phyloP scores from a whole-genome alignment of 192 early-diverging fungal genomes.

The Gryganskiella cystojenkinii region DNA sequence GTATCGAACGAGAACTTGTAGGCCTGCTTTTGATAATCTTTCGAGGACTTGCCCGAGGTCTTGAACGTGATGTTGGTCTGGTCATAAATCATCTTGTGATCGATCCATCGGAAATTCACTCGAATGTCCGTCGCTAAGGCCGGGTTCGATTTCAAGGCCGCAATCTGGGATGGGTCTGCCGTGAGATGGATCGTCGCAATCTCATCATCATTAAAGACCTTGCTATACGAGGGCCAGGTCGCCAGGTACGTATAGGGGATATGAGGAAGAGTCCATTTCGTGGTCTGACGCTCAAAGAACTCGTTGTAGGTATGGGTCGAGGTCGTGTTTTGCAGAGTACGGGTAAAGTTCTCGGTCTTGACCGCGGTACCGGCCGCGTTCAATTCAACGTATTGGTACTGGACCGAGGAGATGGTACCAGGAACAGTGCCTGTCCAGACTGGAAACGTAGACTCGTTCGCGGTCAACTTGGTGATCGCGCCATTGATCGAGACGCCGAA shows the following conservation, averaged over 20 bases:
- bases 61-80: conserved; percentile 38
- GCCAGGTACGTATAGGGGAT: conserved; percentile 54
- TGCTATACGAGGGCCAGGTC: conserved; percentile 25
- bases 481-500: conserved; percentile 39
- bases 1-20: conserved; percentile 54
- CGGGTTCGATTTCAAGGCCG: conserved; percentile 35
- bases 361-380: conserved; percentile 1
- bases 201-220: conserved; percentile 48
- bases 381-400: conserved; percentile 30
- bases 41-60: conserved; percentile 54
- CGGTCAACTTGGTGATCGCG: conserved; percentile 14
- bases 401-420: conserved; percentile 3
- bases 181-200: conserved; percentile 51
- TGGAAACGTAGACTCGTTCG: conserved; percentile 14
- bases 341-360: conserved; percentile 25
- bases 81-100: conserved; percentile 28
- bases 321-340: conserved; percentile 10
- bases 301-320: conserved; percentile 52
- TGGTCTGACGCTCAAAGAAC: conserved; percentile 57
- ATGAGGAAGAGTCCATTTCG: conserved; percentile 47
- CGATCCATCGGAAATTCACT: conserved; percentile 46
- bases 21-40: conserved; percentile 54
- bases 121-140: conserved; percentile 3
- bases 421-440: conserved; percentile 28
- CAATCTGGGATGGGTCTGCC: conserved; percentile 26